These are phyloP conservation scores for Aechmea fasciata DNA, from an alignment of 176 grass and related monocot genomes.

Conservation along the genomic window DNA sequence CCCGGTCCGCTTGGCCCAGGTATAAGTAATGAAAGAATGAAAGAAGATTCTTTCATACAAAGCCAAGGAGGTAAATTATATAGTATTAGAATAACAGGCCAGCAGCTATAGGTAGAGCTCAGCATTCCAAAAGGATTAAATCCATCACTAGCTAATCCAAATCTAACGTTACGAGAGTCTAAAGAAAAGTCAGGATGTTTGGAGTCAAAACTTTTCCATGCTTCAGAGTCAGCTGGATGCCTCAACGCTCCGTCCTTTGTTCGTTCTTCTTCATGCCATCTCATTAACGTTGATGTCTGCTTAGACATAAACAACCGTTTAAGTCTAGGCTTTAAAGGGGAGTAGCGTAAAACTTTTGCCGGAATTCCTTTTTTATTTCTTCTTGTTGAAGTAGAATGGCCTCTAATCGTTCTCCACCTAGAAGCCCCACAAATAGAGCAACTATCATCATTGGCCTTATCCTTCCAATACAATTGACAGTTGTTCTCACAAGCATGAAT, in stretches of 20 bases:
- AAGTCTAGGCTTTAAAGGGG: too few relatives aligned
- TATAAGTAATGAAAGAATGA: slow-evolving; percentile 5
- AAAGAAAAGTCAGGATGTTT: not conserved
- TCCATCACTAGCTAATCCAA: not conserved
- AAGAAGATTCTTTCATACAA: not conserved
- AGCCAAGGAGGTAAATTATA: not conserved
- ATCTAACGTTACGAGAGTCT: not conserved
- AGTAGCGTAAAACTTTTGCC: too few relatives aligned
- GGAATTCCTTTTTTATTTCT: too few relatives aligned
- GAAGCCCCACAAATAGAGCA: too few relatives aligned
- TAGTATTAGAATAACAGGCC: not conserved
- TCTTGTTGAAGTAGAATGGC: too few relatives aligned
- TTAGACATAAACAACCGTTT: too few relatives aligned
- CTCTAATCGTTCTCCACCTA: too few relatives aligned
- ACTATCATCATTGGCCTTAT: too few relatives aligned
- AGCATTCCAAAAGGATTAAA: not conserved
- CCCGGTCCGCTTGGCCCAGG: slow-evolving; percentile 1
- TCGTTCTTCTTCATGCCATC: not conserved
- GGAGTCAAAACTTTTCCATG: not conserved
- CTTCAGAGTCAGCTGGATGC: not conserved
- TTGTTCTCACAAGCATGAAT: too few relatives aligned
- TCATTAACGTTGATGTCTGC: too few relatives aligned
- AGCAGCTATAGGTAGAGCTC: not conserved
- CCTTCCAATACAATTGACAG: too few relatives aligned
- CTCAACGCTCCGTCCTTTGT: not conserved